These are phyloP conservation scores for Coix lacrymajobi DNA, from an alignment of 176 grass and related monocot species.

Conservation along the genomic window DNA sequence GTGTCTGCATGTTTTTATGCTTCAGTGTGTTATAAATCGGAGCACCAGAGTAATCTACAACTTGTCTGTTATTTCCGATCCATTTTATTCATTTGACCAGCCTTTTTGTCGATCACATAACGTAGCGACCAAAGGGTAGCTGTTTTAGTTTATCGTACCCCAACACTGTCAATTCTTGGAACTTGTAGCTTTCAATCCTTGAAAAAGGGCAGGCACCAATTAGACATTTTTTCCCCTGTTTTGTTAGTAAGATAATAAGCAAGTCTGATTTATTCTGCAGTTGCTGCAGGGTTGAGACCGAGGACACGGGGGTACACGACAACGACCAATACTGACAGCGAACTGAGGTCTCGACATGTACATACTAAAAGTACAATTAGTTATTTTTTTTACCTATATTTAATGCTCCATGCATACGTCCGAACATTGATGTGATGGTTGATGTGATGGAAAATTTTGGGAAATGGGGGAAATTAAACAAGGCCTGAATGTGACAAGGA, in stretches of 20 bases:
- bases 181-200: background rate
- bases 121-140: too few relatives aligned
- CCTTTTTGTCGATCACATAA: background rate
- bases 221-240: background rate
- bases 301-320: background rate
- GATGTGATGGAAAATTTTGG: too few relatives aligned
- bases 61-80: background rate
- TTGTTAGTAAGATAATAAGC: background rate
- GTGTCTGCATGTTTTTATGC: too few relatives aligned
- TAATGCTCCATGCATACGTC: too few relatives aligned
- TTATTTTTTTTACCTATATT: too few relatives aligned
- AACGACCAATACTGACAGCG: background rate
- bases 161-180: background rate
- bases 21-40: too few relatives aligned
- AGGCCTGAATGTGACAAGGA: background rate
- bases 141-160: too few relatives aligned
- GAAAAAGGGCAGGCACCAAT: background rate
- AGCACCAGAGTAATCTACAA: too few relatives aligned
- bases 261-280: background rate
- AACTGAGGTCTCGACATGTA: too few relatives aligned
- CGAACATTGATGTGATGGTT: too few relatives aligned
- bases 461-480: too few relatives aligned
- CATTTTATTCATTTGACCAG: background rate
- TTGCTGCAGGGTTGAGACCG: background rate
- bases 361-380: too few relatives aligned